A percentile compares a stretch with the other conserved stretches of the same genome.
phyloP scores from a whole-genome alignment of 2,329 filamentous ascomycete genomes.

The Fusarium mangiferae region DNA sequence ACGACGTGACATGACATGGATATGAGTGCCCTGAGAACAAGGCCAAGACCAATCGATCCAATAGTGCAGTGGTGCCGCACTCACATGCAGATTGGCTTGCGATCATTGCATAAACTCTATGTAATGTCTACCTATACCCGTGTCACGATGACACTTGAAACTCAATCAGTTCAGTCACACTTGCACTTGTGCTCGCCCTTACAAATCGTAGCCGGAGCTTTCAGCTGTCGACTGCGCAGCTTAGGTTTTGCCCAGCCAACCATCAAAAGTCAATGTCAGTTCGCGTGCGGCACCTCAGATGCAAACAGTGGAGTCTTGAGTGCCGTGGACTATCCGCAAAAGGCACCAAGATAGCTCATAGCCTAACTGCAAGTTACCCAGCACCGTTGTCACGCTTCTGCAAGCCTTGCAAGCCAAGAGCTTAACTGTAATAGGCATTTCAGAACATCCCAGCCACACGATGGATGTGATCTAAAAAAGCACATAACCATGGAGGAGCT shows the following conservation, averaged over 20 bases:
- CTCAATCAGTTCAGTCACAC: neutral
- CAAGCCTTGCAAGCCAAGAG: conserved; percentile 16
- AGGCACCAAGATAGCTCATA: neutral
- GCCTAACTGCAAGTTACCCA: neutral
- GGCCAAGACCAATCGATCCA: neutral
- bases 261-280: conserved; percentile 12
- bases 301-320: neutral
- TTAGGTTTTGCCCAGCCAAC: neutral
- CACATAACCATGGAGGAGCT: neutral
- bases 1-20: conserved; percentile 14
- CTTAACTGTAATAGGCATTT: conserved; percentile 2
- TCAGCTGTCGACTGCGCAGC: neutral
- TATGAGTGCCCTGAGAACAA: neutral
- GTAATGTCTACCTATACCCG: conserved; percentile 4
- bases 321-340: neutral
- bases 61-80: neutral
- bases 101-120: conserved; percentile 15
- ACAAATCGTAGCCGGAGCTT: neutral
- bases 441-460: neutral
- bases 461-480: conserved; percentile 1
- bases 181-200: neutral
- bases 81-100: neutral
- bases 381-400: conserved; percentile 22
- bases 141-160: neutral
- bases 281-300: neutral